A percentile compares a stretch with the other conserved stretches of the same genome.
These are phyloP conservation scores for Suhomyces anneliseae DNA, from an alignment of 1,139 yeast genomes.

Conservation along the genomic window DNA sequence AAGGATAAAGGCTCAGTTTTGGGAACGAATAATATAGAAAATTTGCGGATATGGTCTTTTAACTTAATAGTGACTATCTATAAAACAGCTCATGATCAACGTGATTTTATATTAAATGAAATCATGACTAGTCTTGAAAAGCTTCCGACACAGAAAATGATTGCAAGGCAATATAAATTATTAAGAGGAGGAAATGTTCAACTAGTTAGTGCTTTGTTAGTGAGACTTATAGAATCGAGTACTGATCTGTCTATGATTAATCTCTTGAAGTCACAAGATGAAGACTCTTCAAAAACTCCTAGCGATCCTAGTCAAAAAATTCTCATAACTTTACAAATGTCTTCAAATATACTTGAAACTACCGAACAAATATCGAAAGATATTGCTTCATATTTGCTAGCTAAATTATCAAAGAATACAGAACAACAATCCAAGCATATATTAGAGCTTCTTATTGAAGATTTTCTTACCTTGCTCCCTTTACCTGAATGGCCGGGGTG, in stretches of 20 bases:
- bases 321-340: background rate
- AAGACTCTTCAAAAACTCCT: background rate
- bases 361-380: conserved; percentile 21
- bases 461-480: conserved; percentile 48
- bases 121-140: conserved; percentile 51
- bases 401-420: conserved; percentile 36
- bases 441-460: conserved; percentile 56
- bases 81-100: conserved; percentile 47
- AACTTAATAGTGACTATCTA: conserved; percentile 47
- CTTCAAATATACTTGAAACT: background rate
- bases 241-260: conserved; percentile 20
- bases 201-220: conserved; percentile 44
- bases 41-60: conserved; percentile 33
- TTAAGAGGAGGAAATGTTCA: conserved; percentile 50
- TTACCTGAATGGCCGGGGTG: conserved; percentile 65
- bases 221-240: conserved; percentile 44
- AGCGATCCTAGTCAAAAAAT: background rate
- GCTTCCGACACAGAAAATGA: conserved; percentile 43
- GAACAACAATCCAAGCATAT: conserved; percentile 40
- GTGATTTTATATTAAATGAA: conserved; percentile 61
- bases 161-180: conserved; percentile 44
- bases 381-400: conserved; percentile 40
- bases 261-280: background rate
- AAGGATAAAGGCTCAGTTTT: conserved; percentile 19
- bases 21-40: conserved; percentile 24